These are phyloP conservation scores for Picochlorum sp. DNA, from an alignment of 139 green algal species.

Conservation along the genomic window DNA sequence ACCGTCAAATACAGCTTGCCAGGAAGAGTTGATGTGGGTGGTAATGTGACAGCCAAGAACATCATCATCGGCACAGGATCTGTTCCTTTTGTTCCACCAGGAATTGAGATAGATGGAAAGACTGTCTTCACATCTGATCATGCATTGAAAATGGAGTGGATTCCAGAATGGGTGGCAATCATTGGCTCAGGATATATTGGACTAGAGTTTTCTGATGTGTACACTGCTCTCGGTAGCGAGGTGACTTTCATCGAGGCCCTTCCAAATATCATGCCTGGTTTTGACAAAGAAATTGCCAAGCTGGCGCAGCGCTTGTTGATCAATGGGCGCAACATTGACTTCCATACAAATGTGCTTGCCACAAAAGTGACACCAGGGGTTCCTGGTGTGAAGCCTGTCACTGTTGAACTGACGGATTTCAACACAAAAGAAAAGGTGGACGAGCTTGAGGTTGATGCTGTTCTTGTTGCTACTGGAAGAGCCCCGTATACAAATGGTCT, in stretches of 20 bases:
- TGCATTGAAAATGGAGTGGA: conserved; percentile 97
- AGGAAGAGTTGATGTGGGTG: conserved; percentile 85
- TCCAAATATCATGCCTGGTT: conserved; percentile 95
- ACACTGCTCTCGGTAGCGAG: conserved; percentile 89
- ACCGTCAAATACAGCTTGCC: conserved; percentile 82
- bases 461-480: conserved; percentile 89
- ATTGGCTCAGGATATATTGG: conserved; percentile 98
- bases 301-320: conserved; percentile 90
- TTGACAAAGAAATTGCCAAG: conserved; percentile 93
- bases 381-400: conserved; percentile 87
- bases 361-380: conserved; percentile 77
- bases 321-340: conserved; percentile 89
- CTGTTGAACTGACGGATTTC: conserved; percentile 96
- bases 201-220: conserved; percentile 98
- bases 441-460: conserved; percentile 86
- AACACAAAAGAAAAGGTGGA: conserved; percentile 97
- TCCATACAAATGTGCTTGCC: conserved; percentile 79
- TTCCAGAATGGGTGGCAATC: conserved; percentile 97
- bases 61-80: conserved; percentile 98
- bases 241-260: conserved; percentile 99
- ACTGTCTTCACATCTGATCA: conserved; percentile 98
- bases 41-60: conserved; percentile 77
- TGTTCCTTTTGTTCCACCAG: conserved; percentile 94
- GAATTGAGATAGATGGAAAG: conserved; percentile 97
- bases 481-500: conserved; percentile 81